Evolutionary conservation across 202 grass and related monocot genomes (phyloP), one percentile per base, ranked within the genome.

Genomic region (Cymbopogon flexuosus): DNA sequence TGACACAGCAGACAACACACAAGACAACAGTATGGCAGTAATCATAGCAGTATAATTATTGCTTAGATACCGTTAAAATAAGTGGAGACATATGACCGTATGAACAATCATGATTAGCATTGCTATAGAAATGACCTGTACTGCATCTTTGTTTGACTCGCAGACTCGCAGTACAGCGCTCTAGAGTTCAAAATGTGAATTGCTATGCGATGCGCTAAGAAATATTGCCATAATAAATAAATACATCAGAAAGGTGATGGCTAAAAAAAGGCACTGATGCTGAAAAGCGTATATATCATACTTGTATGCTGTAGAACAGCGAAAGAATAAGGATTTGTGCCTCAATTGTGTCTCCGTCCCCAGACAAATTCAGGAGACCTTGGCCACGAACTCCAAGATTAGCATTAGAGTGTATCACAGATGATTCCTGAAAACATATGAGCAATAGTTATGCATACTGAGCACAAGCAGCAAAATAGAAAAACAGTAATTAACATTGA

Each of bases 381-480:
- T 99, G 96, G 72, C 96, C 96, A 39, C 94, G 96, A 85, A 99
- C 87, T 76, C 96, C 96, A 83, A 99, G 93, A 92, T 99, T 99
- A 56, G 93, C 90, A 79, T 95, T 99, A 81, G 96, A 99, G 81
- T 93, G 96, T 89, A 99, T 92, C 73, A 93, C 86, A 56, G 96
- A 99, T 85, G 90, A 89, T 85, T 87, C 96, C 96, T 99, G 83
- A 81, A 22, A 81, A 79, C 54, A 86, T 27, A 77, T 36, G 40
- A 83, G 22, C 37, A 84, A 65, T 65, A 12, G n/a, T 42, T 30
- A 22, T 67, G 62, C 29, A 31, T 22, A 80, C 51, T 57, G 73
- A 68, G 16, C 37, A 82, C 8, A 90, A 84, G 36, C n/a, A 70
- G 77, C 30, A 78, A 85, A 78, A 46, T 14, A 47, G 3, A 51